Evolutionary conservation across 495 filamentous ascomycete species (phyloP), one percentile per base, ranked within the genome.

Genomic region (Talaromyces wortmannii): DNA sequence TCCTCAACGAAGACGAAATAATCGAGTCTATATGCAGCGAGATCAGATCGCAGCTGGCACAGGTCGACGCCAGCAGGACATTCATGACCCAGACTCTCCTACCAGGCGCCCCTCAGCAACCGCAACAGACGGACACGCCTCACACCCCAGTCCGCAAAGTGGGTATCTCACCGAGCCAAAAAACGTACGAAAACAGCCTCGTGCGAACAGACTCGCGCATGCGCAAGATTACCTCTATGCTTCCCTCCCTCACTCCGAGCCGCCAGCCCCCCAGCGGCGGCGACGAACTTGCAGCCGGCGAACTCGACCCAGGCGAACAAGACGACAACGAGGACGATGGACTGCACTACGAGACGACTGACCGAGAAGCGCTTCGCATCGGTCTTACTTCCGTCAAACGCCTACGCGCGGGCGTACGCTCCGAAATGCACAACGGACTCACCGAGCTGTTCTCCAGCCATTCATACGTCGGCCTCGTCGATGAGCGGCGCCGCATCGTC

Each of bases 1-100:
- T 99, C 65, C 78, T 99, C 4, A 96, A 97, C 58, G 95, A 99
- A 65, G 95, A 97, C 60, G 94, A 97, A 60, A 95, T 97, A 52
- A 87, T 96, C 56, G 90, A 96, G 62, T 82, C 79, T 47, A 85
- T 99, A 31, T 96, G 91, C 71, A 80, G 84, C 56, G 85, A 89
- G 50, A 86, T 97, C 49, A 82, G 89, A 46, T 76, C 82, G 11
- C 88, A 89, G 56, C 78, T 99, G 5, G 85, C 89, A 3, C 85
- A 89, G 55, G 92, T 97, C 17, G 95, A 99, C 72, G 90, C 90
- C 11, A 97, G 95, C 66, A 82, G 95, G 52, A 95, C 91, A 7
- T 99, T 97, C 71, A 75, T 92, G 64, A 96, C 91, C 5, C 95
- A 99, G 68, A 95, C 83, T 30, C 78, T 99, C 13, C 80, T 99